These are phyloP conservation scores for button mushroom (Agaricus bisporus) DNA, from an alignment of 768 basidiomycete species.

Conservation along the genomic window DNA sequence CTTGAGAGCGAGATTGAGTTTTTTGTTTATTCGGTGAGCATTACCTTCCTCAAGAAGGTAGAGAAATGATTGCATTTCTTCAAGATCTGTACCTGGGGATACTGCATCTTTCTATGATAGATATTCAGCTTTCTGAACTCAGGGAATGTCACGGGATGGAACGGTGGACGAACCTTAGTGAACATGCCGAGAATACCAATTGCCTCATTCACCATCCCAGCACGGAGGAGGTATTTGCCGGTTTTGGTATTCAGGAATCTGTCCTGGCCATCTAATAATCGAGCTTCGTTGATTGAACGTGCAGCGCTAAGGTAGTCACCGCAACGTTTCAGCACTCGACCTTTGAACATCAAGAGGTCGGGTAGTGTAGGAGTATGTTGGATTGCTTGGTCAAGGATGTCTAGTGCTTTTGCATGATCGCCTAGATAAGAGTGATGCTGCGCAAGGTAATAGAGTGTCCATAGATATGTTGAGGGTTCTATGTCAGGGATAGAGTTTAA, in stretches of 20 bases:
- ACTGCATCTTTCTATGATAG: conserved; percentile 74
- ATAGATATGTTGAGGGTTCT: conserved; percentile 82
- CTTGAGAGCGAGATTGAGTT: conserved; percentile 77
- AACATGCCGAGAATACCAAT: conserved; percentile 74
- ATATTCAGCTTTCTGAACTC: background rate
- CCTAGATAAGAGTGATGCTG: conserved; percentile 77
- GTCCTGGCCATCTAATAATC: conserved; percentile 87
- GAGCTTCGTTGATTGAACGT: conserved; percentile 69
- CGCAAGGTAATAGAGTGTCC: conserved; percentile 93
- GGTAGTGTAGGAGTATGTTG: conserved; percentile 91
- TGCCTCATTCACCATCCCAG: conserved; percentile 75
- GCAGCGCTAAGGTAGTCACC: conserved; percentile 80
- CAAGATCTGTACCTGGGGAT: conserved; percentile 71
- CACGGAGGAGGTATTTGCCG: conserved; percentile 85
- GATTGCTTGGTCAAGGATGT: conserved; percentile 59
- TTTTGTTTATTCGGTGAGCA: conserved; percentile 57
- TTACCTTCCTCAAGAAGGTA: conserved; percentile 82
- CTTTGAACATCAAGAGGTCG: conserved; percentile 79
- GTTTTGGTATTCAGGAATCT: conserved; percentile 91
- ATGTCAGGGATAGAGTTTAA: conserved; percentile 13
- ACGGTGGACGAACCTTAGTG: conserved; percentile 61
- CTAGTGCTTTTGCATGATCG: conserved; percentile 46
- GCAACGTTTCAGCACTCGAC: conserved; percentile 77
- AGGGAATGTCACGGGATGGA: too few species aligned
- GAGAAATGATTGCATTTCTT: conserved; percentile 93